phyloP scores from a whole-genome alignment of 768 basidiomycete species.

The Podaxis sp. region DNA sequence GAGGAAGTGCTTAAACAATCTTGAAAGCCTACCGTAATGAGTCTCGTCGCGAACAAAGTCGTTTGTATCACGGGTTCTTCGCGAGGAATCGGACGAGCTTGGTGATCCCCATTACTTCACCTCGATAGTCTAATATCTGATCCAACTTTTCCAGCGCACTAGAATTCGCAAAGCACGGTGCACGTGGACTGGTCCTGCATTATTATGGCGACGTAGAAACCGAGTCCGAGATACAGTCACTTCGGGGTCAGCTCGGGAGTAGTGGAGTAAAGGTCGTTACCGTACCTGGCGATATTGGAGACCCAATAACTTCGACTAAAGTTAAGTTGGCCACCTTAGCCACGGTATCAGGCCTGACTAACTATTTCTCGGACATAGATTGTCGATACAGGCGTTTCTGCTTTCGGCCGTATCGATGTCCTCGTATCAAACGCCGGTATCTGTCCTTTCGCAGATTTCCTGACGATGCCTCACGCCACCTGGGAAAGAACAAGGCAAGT shows the following conservation, averaged over 20 bases:
- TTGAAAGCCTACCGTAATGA: conserved; percentile 26
- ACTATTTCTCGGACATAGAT: conserved; percentile 41
- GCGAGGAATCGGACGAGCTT: conserved; percentile 71
- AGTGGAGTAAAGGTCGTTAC: conserved; percentile 40
- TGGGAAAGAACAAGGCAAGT: conserved; percentile 70
- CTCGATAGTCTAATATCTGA: background rate
- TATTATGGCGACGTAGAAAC: conserved; percentile 63
- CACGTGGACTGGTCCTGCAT: conserved; percentile 62
- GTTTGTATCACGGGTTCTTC: conserved; percentile 76
- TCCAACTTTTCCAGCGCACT: conserved; percentile 39
- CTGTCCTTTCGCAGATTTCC: conserved; percentile 76
- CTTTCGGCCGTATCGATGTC: conserved; percentile 64
- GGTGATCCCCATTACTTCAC: conserved; percentile 27
- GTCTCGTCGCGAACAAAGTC: conserved; percentile 52
- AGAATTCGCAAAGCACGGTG: conserved; percentile 65
- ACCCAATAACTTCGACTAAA: conserved; percentile 52
- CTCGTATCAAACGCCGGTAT: conserved; percentile 56
- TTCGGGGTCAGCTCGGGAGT: conserved; percentile 47
- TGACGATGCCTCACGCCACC: conserved; percentile 61
- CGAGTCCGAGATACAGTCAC: conserved; percentile 43
- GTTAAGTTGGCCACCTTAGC: conserved; percentile 29
- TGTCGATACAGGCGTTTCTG: conserved; percentile 55
- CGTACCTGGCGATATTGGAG: conserved; percentile 67
- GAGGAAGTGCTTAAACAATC: background rate
- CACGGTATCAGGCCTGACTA: background rate